Base-by-base conservation (phyloP, 768 basidiomycete species). In the Cyclocybe aegerita region DNA sequence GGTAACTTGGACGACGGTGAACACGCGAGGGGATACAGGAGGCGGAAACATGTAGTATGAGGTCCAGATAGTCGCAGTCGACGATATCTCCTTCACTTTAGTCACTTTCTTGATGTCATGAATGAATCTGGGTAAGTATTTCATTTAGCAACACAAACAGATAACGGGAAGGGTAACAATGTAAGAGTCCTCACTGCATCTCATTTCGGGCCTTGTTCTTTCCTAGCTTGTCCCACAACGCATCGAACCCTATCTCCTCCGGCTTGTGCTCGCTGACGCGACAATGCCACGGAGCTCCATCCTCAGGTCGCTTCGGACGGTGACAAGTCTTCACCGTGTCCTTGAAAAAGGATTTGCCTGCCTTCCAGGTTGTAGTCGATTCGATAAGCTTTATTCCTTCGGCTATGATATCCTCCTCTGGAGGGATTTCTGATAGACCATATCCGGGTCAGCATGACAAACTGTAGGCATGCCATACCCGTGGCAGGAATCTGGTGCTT, bases 41-140 rank as follows among this genome's bases (percentile, higher is more conserved):
- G 85, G 80, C 0, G 80, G 71, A 66, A 90, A 88, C 2, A 77
- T 85, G 66, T 92, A 92, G 64, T 82, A 80, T 52, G 87, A 54
- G 0, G 85, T 78, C 88, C 87, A 90, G 53, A 90, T 81, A 2
- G 74, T 70, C 43, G 85, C 79, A 2, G 77, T 84, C 9, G 79
- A 72, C 0, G 87, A 88, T 38, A 90, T 63, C 17, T 76, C 75
- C 64, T 84, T 82, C 55, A 91, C 70, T 56, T 78, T 72, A 3
- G 76, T 76, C 1, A 79, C 86, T 59, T 85, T 83, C 60, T 82
- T 75, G 55, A 90, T 76, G 38, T 80, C 76, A 4, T 78, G 75
- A 1, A 90, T 80, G 62, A 80, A 91, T 61, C 89, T 90, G 56
- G n/a, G 6, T 7, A 54, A n/a, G 23, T 39, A 17, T 29, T 50